Conservation (phyloP, 345 rosid genomes). For the Eucalyptus guilfoylei region DNA sequence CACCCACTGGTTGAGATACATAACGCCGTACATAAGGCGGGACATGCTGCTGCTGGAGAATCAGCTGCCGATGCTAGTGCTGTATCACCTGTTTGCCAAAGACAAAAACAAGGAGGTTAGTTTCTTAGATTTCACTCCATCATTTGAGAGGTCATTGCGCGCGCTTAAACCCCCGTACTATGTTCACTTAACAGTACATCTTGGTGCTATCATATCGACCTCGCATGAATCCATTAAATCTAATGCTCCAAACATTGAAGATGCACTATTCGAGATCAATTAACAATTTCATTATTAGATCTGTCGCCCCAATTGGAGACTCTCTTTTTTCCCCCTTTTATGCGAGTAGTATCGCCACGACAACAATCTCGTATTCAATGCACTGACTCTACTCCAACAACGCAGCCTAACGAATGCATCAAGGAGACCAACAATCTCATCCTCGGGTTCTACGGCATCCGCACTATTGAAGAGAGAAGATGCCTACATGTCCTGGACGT, state of each 20-base stretch:
- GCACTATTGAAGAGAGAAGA: too few relatives aligned
- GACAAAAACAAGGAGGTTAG: background rate
- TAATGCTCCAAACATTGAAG: too few relatives aligned
- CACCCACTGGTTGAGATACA: slow-evolving; percentile 18
- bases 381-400: background rate
- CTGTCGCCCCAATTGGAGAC: background rate
- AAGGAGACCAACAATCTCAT: background rate
- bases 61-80: slow-evolving; percentile 32
- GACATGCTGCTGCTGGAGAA: slow-evolving; percentile 52
- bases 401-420: background rate
- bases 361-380: background rate
- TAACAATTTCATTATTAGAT: background rate
- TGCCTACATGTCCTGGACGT: background rate
- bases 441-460: background rate
- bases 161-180: too few relatives aligned
- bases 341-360: background rate
- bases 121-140: too few relatives aligned
- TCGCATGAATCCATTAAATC: background rate
- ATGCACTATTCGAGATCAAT: too few relatives aligned
- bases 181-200: too few relatives aligned
- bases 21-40: slow-evolving; percentile 19
- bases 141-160: too few relatives aligned
- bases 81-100: slow-evolving; percentile 8
- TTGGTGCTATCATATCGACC: too few relatives aligned
- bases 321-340: background rate